Conservation (phyloP, 1,284 basidiomycete species). For the Prillingera fragicola region DNA sequence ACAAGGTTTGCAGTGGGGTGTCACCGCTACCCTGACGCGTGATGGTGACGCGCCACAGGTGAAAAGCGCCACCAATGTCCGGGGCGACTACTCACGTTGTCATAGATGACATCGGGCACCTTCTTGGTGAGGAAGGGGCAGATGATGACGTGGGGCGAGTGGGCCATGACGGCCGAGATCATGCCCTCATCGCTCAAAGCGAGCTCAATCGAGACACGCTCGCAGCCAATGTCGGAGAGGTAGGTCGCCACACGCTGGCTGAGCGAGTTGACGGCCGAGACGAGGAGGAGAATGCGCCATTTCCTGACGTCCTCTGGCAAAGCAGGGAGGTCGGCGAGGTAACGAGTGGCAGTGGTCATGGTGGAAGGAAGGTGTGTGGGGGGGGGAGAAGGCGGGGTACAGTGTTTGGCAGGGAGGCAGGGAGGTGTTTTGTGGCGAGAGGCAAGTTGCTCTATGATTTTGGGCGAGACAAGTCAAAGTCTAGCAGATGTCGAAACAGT, state of each 20-base stretch:
- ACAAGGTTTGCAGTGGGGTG: too few relatives aligned
- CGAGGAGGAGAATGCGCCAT: slow-evolving; percentile 47
- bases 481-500: too few relatives aligned
- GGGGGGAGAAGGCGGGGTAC: too few relatives aligned
- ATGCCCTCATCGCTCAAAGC: slow-evolving; percentile 47
- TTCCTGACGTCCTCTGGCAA: slow-evolving; percentile 19
- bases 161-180: slow-evolving; percentile 44
- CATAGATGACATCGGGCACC: slow-evolving; percentile 47
- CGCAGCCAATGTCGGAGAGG: slow-evolving; percentile 41
- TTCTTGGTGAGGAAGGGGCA: slow-evolving; percentile 51
- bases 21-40: too few relatives aligned
- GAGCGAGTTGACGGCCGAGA: slow-evolving; percentile 50
- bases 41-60: neutral
- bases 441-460: too few relatives aligned
- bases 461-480: too few relatives aligned
- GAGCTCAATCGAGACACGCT: slow-evolving; percentile 46
- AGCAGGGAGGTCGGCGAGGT: slow-evolving; percentile 21
- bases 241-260: slow-evolving; percentile 46
- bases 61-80: neutral
- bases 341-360: slow-evolving; percentile 9
- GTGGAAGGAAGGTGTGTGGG: neutral
- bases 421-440: too few relatives aligned
- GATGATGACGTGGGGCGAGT: slow-evolving; percentile 47
- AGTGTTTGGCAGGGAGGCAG: too few relatives aligned
- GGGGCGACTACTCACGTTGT: slow-evolving; percentile 27